Evolutionary conservation across 2,329 filamentous ascomycete genomes (phyloP).

Genomic region (Cryphonectria japonica): DNA sequence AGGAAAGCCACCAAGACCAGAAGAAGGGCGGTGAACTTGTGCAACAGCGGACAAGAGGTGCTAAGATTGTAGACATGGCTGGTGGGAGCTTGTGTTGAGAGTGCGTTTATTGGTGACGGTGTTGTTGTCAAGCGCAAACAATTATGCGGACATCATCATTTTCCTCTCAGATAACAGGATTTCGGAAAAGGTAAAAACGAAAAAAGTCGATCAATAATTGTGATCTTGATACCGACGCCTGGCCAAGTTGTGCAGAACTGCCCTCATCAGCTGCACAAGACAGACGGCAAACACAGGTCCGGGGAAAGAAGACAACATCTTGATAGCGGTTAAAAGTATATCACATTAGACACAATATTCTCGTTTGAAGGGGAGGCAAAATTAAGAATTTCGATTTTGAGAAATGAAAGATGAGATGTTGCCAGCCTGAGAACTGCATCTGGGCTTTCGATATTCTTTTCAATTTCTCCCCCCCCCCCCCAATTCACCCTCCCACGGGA

Average conservation of each 20-base stretch:
- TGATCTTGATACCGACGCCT: background rate
- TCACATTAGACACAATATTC: background rate
- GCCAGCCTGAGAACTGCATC: background rate
- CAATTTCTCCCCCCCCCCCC: no score
- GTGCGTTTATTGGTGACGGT: background rate
- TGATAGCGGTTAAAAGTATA: background rate
- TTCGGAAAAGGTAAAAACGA: no score
- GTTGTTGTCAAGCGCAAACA: background rate
- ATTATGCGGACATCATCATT: background rate
- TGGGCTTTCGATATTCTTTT: background rate
- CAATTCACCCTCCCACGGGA: background rate
- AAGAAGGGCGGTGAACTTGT: background rate
- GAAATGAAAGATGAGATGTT: background rate
- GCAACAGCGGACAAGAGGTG: background rate
- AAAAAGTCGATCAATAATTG: no score
- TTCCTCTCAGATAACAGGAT: background rate
- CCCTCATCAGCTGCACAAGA: conserved; percentile 12
- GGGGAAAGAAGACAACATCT: conserved; percentile 11
- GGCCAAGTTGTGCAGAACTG: conserved; percentile 5
- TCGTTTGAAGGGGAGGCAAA: background rate
- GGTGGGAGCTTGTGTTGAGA: background rate
- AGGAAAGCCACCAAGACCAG: background rate
- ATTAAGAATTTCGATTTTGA: background rate
- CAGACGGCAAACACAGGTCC: conserved; percentile 13
- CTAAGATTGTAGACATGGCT: background rate